phyloP scores from a whole-genome alignment of 805 yeast genomes.

The Wilhelminamyces savonicus region DNA sequence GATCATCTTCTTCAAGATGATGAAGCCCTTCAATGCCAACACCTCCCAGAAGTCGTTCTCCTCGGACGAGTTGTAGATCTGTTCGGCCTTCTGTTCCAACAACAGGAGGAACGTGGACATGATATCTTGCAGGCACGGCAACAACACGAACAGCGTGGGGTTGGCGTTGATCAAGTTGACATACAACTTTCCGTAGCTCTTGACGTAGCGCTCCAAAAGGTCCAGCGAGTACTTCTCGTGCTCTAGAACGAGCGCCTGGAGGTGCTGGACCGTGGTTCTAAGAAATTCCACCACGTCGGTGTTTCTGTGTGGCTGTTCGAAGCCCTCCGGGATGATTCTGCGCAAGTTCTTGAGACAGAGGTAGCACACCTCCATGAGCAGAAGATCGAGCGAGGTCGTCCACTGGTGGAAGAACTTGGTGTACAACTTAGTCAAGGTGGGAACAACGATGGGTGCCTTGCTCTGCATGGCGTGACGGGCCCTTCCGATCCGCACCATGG shows the following conservation, averaged over 20 bases:
- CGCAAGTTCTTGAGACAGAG: conserved; percentile 68
- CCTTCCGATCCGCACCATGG: conserved; percentile 77
- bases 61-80: conserved; percentile 52
- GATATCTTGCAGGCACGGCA: conserved; percentile 58
- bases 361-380: conserved; percentile 69
- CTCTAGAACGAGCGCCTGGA: conserved; percentile 47
- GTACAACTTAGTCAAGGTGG: conserved; percentile 56
- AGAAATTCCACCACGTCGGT: conserved; percentile 56
- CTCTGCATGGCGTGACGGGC: conserved; percentile 72
- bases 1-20: conserved; percentile 59
- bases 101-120: conserved; percentile 55
- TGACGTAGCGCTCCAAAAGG: conserved; percentile 61
- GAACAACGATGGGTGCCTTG: conserved; percentile 58
- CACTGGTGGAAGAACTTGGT: conserved; percentile 54
- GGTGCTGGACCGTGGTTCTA: conserved; percentile 48
- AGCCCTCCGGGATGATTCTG: conserved; percentile 71
- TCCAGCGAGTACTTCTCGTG: conserved; percentile 46
- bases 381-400: conserved; percentile 45
- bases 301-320: conserved; percentile 60
- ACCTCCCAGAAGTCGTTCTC: conserved; percentile 70
- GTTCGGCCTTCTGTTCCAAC: conserved; percentile 58
- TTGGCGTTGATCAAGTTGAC: conserved; percentile 50
- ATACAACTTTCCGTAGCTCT: conserved; percentile 71
- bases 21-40: conserved; percentile 58
- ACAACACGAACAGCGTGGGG: conserved; percentile 64